Evolutionary conservation across 169 alveolate genomes (phyloP), one percentile per base, ranked within the genome.

Genomic region (Plasmodium falciparum): DNA sequence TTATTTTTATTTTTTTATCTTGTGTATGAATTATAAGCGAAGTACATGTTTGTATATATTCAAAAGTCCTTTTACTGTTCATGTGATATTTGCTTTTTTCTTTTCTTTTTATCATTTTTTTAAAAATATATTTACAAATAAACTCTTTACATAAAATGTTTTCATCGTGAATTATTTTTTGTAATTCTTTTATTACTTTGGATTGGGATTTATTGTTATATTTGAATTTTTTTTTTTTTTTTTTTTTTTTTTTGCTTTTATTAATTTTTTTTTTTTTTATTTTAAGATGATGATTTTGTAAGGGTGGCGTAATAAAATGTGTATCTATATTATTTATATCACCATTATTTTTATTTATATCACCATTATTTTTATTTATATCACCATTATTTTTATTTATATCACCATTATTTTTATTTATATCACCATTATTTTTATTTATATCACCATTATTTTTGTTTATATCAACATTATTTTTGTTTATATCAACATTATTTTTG

Each of bases 41-140:
- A 29, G 89, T 76, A 49, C 89, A 76, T 2, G 89, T 65, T 54
- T 65, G 89, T 45, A 65, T 43, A 12, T 49, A 65, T n/a, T 76
- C 70, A 50, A 76, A 76, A n/a, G 65, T 24, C 33, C 89, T 76
- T 75, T 47, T 63, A 17, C 47, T 66, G 9, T 13, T 65, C 15
- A 56, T 54, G 20, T 65, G 54, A 43, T 7, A 24, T 1, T 15
- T 17, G 1, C 65, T 70, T 13, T 76, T 76, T 50, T 69, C 29
- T 45, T 76, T 76, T 65, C 67, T 75, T 43, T 76, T 76, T 26
- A 50, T 43, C 22, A 76, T 45, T 12, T 65, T 76, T 50, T 26
- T 17, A n/a, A 76, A 24, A 65, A 76, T 50, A 56, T 65, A 76
- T n/a, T 39, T n/a, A 2, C 47, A 22, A 9, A 59, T 29, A 26